phyloP scores from a whole-genome alignment of 768 basidiomycete genomes.

The Tylopilus balloui region DNA sequence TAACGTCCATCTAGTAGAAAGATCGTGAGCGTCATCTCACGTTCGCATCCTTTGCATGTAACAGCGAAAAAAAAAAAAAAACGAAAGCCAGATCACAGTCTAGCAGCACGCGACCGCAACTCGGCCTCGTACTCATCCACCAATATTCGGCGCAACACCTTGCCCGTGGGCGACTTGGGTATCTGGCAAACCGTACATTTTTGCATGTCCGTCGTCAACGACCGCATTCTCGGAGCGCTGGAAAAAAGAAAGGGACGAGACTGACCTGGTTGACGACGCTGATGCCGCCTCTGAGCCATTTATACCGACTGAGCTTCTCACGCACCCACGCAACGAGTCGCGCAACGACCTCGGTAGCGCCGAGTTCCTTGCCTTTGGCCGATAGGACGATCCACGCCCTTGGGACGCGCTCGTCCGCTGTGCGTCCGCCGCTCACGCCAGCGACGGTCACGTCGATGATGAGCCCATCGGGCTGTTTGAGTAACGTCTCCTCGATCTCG shows the following conservation, averaged over 20 bases:
- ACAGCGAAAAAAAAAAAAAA: not conserved
- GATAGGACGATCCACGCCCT: constrained; percentile 77
- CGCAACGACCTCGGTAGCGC: constrained; percentile 37
- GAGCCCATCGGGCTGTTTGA: constrained; percentile 56
- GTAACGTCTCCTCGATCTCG: constrained; percentile 67
- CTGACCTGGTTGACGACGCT: constrained; percentile 59
- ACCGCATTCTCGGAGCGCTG: not conserved
- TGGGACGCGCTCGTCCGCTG: constrained; percentile 68
- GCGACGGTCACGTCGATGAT: constrained; percentile 67
- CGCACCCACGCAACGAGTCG: constrained; percentile 59
- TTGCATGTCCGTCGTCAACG: not conserved
- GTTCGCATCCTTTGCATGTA: not conserved
- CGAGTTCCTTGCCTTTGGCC: constrained; percentile 45
- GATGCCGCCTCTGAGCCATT: constrained; percentile 73
- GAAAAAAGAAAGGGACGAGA: not conserved
- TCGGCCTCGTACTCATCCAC: constrained; percentile 52
- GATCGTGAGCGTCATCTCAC: no score
- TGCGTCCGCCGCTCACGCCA: constrained; percentile 68
- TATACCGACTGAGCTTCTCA: constrained; percentile 64
- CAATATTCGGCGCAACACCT: constrained; percentile 58
- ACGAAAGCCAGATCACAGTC: constrained; percentile 18
- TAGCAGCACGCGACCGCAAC: constrained; percentile 17
- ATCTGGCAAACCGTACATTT: no score
- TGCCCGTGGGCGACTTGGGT: constrained; percentile 72
- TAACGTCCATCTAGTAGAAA: not conserved